Base-by-base conservation (phyloP, 1,139 yeast genomes). In the Zygosaccharomyces sapae region DNA sequence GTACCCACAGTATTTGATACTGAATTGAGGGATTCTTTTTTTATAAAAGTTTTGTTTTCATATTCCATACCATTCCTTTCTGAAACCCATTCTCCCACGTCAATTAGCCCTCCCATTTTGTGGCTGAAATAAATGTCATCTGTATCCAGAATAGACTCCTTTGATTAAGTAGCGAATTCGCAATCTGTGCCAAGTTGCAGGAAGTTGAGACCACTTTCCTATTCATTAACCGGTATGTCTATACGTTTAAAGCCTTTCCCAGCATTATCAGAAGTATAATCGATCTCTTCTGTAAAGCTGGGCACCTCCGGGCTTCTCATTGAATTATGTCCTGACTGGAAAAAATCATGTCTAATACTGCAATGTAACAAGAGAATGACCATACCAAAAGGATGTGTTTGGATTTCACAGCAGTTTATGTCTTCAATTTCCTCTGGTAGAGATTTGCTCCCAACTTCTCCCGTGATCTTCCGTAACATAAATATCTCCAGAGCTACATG, bases 401-500 rank as follows among this genome's bases (percentile, higher is more conserved):
- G 13, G n/a, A 55, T n/a, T n/a, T n/a, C n/a, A 6, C 5, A 8
- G 40, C 53, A 47, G 1, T 13, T n/a, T n/a, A 5, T 5, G 2
- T 42, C 35, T 7, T 18, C 30, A 8, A 30, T 29, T 3, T 25
- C 43, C 1, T 20, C 16, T 8, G 47, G 46, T 2, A 5, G 40
- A 24, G 5, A 31, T 31, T 8, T 31, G 34, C 3, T 31, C 43
- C 67, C 67, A 63, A 5, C 52, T 40, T n/a, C 50, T 43, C 12
- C 67, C 68, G 47, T 53, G 49, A 44, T 62, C 59, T 5, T 52
- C 51, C 24, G 67, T 61, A 16, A 56, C 38, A 41, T 54, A 57
- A 13, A 57, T 12, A 5, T 24, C 34, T 3, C 42, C 38, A 4
- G 37, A 29, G 2, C 16, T 30, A n/a, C 47, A 33, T 3, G 24